Conservation (phyloP, 2,329 filamentous ascomycete genomes). For the Penicillium palitans region DNA sequence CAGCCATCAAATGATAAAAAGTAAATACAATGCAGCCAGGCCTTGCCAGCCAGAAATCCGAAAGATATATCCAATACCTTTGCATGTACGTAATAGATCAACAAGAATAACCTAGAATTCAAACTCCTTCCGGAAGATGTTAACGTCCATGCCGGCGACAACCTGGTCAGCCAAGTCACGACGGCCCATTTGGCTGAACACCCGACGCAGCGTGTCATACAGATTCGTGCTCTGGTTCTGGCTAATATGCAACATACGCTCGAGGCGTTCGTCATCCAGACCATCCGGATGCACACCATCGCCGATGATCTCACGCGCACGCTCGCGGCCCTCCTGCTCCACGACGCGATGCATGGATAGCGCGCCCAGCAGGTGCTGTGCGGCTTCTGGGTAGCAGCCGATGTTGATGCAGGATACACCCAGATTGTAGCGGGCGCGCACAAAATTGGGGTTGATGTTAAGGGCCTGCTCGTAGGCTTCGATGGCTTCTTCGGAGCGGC, state of each 20-base stretch:
- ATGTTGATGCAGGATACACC: conserved; percentile 98
- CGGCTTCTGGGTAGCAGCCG: conserved; percentile 89
- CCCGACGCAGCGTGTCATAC: conserved; percentile 87
- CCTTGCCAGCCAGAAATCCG: neutral
- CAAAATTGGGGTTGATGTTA: conserved; percentile 89
- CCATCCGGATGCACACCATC: conserved; percentile 52
- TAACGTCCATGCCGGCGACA: conserved; percentile 84
- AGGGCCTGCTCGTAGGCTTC: conserved; percentile 93
- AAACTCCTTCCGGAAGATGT: conserved; percentile 84
- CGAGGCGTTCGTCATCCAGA: conserved; percentile 69
- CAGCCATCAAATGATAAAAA: conserved; percentile 6
- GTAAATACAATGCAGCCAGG: conserved; percentile 13
- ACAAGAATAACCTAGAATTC: conserved; percentile 62
- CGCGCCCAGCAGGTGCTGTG: conserved; percentile 86
- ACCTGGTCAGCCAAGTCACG: conserved; percentile 86
- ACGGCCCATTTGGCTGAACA: conserved; percentile 95
- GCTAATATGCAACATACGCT: conserved; percentile 72
- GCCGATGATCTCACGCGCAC: conserved; percentile 75
- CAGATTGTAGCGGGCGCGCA: conserved; percentile 93
- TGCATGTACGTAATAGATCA: neutral
- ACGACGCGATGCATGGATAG: conserved; percentile 94
- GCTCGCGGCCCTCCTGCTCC: conserved; percentile 78
- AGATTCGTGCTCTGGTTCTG: conserved; percentile 97
- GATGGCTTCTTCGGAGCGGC: conserved; percentile 92
- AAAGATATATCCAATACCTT: neutral